phyloP scores from a whole-genome alignment of 768 basidiomycete genomes.

The Trametes meyenii region DNA sequence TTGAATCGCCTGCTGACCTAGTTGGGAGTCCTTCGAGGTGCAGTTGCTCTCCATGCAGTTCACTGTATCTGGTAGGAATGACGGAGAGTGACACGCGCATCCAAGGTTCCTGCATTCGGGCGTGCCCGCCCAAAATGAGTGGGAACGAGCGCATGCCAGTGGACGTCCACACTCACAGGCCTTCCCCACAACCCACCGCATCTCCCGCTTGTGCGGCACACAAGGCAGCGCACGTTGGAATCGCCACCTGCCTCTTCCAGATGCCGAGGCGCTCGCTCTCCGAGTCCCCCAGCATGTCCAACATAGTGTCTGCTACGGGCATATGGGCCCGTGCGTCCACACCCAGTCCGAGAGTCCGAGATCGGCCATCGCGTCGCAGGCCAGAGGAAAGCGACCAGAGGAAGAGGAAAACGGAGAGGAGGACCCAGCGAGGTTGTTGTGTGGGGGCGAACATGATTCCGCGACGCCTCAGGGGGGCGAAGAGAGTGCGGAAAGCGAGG shows the following conservation, averaged over 20 bases:
- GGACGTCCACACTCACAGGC: slow-evolving; percentile 12
- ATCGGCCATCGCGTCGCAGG: slow-evolving; percentile 9
- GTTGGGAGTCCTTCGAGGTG: slow-evolving; percentile 12
- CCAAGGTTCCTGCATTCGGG: slow-evolving; percentile 11
- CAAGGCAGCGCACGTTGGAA: slow-evolving; percentile 8
- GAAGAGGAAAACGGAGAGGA: slow-evolving; percentile 22
- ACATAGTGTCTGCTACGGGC: neutral
- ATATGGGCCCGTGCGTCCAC: slow-evolving; percentile 16
- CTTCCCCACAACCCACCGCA: slow-evolving; percentile 13
- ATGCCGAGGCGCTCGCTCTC: neutral
- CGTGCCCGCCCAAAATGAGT: neutral
- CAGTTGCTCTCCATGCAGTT: slow-evolving; percentile 23
- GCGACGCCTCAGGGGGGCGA: neutral
- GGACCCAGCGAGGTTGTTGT: slow-evolving; percentile 22
- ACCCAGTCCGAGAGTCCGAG: slow-evolving; percentile 15
- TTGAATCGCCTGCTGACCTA: slow-evolving; percentile 14
- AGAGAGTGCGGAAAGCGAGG: slow-evolving; percentile 1
- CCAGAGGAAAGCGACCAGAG: slow-evolving; percentile 22
- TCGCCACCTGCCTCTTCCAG: slow-evolving; percentile 3
- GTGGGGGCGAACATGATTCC: slow-evolving; percentile 3
- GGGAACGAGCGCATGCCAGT: neutral
- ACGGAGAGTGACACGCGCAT: slow-evolving; percentile 20
- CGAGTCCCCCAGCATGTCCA: neutral
- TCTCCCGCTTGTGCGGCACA: slow-evolving; percentile 14
- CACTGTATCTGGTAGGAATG: slow-evolving; percentile 21